Percentiles rank a stretch among this genome's conserved stretches.
phyloP scores from a whole-genome alignment of 176 grass and related monocot species.

The Paspalum notatum region DNA sequence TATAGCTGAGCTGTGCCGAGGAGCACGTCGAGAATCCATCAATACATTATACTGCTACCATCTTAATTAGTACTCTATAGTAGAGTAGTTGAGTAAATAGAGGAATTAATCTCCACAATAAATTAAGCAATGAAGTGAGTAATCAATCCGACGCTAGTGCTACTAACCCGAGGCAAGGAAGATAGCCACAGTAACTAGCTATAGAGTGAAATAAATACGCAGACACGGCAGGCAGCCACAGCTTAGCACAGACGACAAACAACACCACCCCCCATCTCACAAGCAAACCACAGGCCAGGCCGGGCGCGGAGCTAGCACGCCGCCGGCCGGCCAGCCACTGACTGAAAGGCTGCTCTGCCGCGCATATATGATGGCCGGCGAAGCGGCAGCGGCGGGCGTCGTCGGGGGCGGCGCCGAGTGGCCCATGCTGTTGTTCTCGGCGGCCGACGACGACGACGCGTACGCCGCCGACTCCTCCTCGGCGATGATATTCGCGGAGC shows the following conservation, averaged over 20 bases:
- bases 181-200: too few relatives aligned
- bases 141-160: conserved; percentile 21
- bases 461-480: conserved; percentile 43
- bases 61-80: too few relatives aligned
- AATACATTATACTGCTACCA: too few relatives aligned
- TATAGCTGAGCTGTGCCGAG: too few relatives aligned
- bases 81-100: background rate
- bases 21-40: too few relatives aligned
- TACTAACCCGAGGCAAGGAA: too few relatives aligned
- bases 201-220: conserved; percentile 42
- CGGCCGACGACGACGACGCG: conserved; percentile 34
- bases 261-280: too few relatives aligned
- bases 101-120: background rate
- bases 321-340: too few relatives aligned
- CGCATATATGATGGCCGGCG: background rate
- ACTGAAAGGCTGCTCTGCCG: too few relatives aligned
- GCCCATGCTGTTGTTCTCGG: conserved; percentile 15
- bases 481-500: conserved; percentile 48
- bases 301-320: too few relatives aligned
- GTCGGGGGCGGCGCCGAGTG: conserved; percentile 34
- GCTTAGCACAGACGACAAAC: too few relatives aligned
- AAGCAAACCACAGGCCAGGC: too few relatives aligned
- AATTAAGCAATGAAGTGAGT: conserved; percentile 21
- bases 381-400: background rate
- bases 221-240: background rate